Evolutionary conservation across 192 early-diverging fungal species (phyloP).

Genomic region (Gryganskiella cystojenkinii): DNA sequence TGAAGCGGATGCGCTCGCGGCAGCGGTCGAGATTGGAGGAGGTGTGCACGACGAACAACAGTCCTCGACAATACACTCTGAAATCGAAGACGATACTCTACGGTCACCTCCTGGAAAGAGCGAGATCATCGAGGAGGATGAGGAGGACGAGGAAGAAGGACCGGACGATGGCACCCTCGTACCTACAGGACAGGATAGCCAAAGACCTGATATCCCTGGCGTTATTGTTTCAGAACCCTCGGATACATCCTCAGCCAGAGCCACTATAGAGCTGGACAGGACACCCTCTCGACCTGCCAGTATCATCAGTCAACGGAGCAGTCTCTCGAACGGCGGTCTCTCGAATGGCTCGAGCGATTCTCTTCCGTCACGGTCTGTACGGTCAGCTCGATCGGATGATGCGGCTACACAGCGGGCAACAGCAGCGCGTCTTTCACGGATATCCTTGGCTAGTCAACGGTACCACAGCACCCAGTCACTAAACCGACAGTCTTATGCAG

Average conservation of each 20-base stretch:
- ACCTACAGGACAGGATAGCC: not conserved
- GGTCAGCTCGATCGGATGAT: not conserved
- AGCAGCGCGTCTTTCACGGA: constrained; percentile 40
- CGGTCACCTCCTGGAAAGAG: not conserved
- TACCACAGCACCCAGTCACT: constrained; percentile 33
- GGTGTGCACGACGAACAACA: constrained; percentile 6
- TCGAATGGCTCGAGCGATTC: constrained; percentile 9
- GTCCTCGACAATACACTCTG: not conserved
- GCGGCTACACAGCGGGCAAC: constrained; percentile 18
- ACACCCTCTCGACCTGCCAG: not conserved
- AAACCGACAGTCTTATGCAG: constrained; percentile 29
- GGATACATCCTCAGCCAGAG: not conserved
- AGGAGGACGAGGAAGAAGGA: constrained; percentile 18
- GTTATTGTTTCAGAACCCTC: constrained; percentile 39
- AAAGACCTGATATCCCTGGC: constrained; percentile 19
- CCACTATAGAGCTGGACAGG: not conserved
- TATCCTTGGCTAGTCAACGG: constrained; percentile 38
- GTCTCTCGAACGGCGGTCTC: not conserved
- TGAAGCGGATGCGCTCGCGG: not conserved
- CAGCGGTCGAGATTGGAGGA: not conserved
- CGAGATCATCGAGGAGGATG: constrained; percentile 7
- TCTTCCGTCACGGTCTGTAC: not conserved
- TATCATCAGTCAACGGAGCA: not conserved
- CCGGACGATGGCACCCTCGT: constrained; percentile 1
- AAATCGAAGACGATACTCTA: constrained; percentile 22